Evolutionary conservation across 108 stramenopile species (phyloP).

Genomic region (Epipyxis sp.): DNA sequence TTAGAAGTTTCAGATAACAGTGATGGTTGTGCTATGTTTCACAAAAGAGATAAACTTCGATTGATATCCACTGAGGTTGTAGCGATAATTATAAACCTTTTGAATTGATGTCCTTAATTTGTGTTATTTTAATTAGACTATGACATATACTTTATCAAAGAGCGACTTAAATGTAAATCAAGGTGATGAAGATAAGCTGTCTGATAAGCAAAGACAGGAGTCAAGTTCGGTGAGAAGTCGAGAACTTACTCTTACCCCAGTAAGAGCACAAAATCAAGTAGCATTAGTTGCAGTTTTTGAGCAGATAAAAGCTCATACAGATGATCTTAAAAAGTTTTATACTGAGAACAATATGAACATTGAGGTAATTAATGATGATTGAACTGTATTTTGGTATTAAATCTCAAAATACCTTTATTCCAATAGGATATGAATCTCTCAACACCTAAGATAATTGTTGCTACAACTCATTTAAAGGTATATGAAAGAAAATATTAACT

Average conservation of each 20-base stretch:
- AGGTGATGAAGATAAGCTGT: background rate
- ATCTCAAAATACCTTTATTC: background rate
- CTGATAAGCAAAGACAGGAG: background rate
- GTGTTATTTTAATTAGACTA: background rate
- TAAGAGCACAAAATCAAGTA: constrained; percentile 15
- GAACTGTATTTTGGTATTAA: background rate
- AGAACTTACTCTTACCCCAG: too few relatives aligned
- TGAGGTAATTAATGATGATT: background rate
- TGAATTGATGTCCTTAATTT: background rate
- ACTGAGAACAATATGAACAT: too few relatives aligned
- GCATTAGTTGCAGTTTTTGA: background rate
- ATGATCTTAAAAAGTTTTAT: too few relatives aligned
- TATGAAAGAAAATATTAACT: too few relatives aligned
- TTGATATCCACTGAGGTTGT: background rate
- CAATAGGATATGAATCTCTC: background rate
- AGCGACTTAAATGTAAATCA: background rate
- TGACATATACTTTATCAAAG: background rate
- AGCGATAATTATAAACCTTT: background rate
- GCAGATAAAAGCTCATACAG: too few relatives aligned
- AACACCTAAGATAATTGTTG: background rate
- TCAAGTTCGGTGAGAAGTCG: background rate
- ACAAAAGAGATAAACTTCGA: background rate
- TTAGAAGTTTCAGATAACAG: constrained; percentile 13
- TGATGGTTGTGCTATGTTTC: constrained; percentile 12
- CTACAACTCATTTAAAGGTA: constrained; percentile 11